Evolutionary conservation across 257 asterid species (phyloP).

Genomic region (Solanum tacnaense): DNA sequence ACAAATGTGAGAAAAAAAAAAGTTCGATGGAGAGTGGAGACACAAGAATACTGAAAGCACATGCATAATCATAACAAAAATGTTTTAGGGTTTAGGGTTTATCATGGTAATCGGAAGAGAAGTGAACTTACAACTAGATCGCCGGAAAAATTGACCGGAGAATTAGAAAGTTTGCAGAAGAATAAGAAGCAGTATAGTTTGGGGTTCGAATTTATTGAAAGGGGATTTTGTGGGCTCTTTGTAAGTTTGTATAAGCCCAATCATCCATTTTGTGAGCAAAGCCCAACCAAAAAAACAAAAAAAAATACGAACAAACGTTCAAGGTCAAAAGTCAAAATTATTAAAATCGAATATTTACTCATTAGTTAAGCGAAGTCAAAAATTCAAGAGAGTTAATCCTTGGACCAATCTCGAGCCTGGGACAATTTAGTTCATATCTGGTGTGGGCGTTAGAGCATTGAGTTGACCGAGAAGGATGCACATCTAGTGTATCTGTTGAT

Average conservation of each 20-base stretch:
- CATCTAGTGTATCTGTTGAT: neutral
- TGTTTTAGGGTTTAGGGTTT: neutral
- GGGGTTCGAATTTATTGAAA: neutral
- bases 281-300: neutral
- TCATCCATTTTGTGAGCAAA: neutral
- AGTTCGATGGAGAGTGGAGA: neutral
- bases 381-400: neutral
- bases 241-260: neutral
- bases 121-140: neutral
- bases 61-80: neutral
- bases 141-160: neutral
- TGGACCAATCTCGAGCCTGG: neutral
- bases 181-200: neutral
- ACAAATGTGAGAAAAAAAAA: too few species aligned
- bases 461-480: neutral
- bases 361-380: neutral
- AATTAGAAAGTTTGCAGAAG: neutral
- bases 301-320: neutral
- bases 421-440: neutral
- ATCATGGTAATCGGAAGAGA: neutral
- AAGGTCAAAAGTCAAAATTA: neutral
- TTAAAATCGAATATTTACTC: neutral
- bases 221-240: neutral
- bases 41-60: neutral
- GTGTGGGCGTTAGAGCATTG: neutral